Conservation (phyloP, 257 asterid genomes). For the Plantago elongata region DNA sequence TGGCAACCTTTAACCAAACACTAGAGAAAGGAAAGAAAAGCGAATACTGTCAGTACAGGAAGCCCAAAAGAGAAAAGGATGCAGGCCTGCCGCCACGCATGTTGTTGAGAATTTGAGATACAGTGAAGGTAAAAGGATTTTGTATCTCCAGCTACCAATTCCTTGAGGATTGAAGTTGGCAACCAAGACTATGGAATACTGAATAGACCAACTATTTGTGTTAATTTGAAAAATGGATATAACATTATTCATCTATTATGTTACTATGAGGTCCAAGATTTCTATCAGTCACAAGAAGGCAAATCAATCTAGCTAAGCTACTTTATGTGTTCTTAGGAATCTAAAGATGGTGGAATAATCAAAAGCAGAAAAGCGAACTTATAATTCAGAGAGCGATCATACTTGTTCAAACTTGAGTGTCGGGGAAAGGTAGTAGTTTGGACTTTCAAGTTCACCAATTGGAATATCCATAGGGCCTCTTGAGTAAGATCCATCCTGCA, state of each 20-base stretch:
- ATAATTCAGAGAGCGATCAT: conserved; percentile 24
- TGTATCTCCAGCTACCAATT: too few species aligned
- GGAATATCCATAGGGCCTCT: conserved; percentile 95
- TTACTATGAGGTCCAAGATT: conserved; percentile 3
- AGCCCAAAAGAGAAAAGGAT: background rate
- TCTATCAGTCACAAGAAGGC: conserved; percentile 10
- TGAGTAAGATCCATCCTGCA: conserved; percentile 98
- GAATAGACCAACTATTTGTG: background rate
- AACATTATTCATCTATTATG: background rate
- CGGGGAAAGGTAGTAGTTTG: conserved; percentile 74
- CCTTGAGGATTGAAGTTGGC: background rate
- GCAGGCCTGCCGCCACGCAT: too few species aligned
- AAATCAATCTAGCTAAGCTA: conserved; percentile 6
- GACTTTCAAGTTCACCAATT: conserved; percentile 55
- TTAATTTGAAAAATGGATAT: background rate
- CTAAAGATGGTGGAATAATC: conserved; percentile 1
- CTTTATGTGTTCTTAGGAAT: background rate
- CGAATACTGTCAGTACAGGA: background rate
- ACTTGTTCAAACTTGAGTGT: conserved; percentile 95
- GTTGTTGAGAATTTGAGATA: too few species aligned
- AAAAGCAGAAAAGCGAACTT: conserved; percentile 11
- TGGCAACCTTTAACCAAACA: conserved; percentile 99
- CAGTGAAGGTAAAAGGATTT: too few species aligned
- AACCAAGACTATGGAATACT: background rate
- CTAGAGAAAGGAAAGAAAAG: conserved; percentile 30